phyloP scores from a whole-genome alignment of 2,329 filamentous ascomycete species.

The Nothopassalora personata region DNA sequence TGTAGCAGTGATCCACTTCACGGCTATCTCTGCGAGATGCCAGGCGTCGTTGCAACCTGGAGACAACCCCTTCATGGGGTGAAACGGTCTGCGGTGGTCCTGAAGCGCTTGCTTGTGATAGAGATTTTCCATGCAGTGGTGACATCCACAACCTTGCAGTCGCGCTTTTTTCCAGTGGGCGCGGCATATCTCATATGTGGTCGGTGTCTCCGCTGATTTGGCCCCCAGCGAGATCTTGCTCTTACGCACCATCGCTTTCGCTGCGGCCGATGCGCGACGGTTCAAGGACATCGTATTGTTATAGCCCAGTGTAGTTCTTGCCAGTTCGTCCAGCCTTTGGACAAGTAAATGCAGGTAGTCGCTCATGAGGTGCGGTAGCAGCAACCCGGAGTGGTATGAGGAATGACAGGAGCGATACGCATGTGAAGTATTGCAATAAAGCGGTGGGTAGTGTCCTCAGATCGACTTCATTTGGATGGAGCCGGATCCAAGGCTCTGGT shows the following conservation, averaged over 20 bases:
- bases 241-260: not conserved
- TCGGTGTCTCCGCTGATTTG: not conserved
- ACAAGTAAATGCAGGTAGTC: not conserved
- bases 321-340: no score
- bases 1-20: not conserved
- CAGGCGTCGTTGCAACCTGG: conserved; percentile 2
- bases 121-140: not conserved
- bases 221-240: not conserved
- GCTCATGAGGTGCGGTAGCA: not conserved
- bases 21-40: not conserved
- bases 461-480: not conserved
- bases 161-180: not conserved
- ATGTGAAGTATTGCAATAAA: not conserved
- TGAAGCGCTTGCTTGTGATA: not conserved
- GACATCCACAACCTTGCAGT: not conserved
- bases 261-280: not conserved
- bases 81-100: not conserved
- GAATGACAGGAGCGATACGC: not conserved
- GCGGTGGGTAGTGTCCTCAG: not conserved
- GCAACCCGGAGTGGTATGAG: not conserved
- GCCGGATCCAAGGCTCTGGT: not conserved
- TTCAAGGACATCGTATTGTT: not conserved
- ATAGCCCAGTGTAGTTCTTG: not conserved
- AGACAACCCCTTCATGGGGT: not conserved
- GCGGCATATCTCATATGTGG: not conserved